phyloP scores from a whole-genome alignment of 805 yeast species.

The Cyberlindnera suaveolens region DNA sequence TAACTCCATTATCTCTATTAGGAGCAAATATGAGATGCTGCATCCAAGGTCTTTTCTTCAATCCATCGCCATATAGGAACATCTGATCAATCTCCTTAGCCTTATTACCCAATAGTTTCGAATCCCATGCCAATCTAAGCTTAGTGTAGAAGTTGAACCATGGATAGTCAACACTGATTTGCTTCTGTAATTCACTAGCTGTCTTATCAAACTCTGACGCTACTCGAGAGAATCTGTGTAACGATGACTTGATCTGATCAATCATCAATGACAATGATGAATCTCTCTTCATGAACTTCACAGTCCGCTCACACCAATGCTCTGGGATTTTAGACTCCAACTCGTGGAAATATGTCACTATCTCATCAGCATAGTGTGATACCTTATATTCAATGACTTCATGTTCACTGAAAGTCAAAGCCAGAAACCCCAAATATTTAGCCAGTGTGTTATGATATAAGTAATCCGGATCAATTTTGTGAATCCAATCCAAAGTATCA shows the following conservation, averaged over 20 bases:
- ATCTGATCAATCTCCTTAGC: constrained; percentile 15
- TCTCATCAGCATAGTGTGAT: constrained; percentile 39
- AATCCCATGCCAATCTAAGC: constrained; percentile 48
- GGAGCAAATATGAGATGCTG: constrained; percentile 62
- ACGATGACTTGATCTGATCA: constrained; percentile 3
- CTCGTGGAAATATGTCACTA: constrained; percentile 30
- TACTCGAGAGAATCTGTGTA: constrained; percentile 2
- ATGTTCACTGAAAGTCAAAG: constrained; percentile 47
- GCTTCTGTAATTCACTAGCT: constrained; percentile 39
- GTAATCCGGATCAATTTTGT: constrained; percentile 45
- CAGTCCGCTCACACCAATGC: constrained; percentile 23
- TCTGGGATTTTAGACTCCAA: constrained; percentile 22
- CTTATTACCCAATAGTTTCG: constrained; percentile 48
- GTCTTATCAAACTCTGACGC: constrained; percentile 40
- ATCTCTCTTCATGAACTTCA: constrained; percentile 1
- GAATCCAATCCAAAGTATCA: constrained; percentile 54
- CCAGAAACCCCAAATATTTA: constrained; percentile 51
- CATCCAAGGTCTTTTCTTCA: constrained; percentile 50
- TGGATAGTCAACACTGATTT: constrained; percentile 62
- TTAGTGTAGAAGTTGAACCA: constrained; percentile 66
- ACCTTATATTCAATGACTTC: constrained; percentile 49
- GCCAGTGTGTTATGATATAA: constrained; percentile 50
- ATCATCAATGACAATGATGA: constrained; percentile 4
- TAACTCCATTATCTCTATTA: constrained; percentile 42
- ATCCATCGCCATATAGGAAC: constrained; percentile 36